Base-by-base conservation (phyloP, 2,329 filamentous ascomycete species). In the Xylaria sp. region DNA sequence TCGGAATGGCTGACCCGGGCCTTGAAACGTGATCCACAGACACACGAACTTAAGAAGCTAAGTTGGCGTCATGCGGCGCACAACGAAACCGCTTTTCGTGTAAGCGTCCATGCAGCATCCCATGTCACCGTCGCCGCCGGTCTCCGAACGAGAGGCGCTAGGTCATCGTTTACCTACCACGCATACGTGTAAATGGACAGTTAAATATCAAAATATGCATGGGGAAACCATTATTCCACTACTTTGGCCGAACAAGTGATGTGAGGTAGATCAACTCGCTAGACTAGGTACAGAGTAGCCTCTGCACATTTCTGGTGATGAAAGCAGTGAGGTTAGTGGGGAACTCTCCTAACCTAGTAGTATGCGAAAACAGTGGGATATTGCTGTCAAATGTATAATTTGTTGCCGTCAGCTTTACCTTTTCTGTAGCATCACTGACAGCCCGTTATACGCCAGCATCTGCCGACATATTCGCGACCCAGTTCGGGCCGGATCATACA, bases 1-100 rank as follows among this genome's bases (percentile, higher is more conserved):
- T 56, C 67, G 67, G 67, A 66, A 66, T 66, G 48, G 59, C 63
- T 66, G 63, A 66, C 59, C 67, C 63, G 67, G 65, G 48, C 38
- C 44, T 65, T 56, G 28, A 46, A 46, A 62, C 44, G 13, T 26
- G 57, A 51, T 58, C 66, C 66, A 65, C 62, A 56, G 40, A 53
- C 58, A 65, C 61, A 51, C 46, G 51, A 59, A 36, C 58, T 61
- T 46, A 38, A 38, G 56, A 66, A 63, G 63, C 59, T 66, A 49
- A 28, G 62, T 62, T 57, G 66, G 61, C 66, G 66, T 38, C 49
- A 51, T 53, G 63, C 63, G 49, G 51, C 58, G 49, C 61, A 59
- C 31, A 56, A 66, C 54, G 38, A 66, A 63, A 63, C 59, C 54
- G 51, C 58, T 59, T 65, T 59, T 57, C 58, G 58, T 56, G 59